Conservation (phyloP, 108 stramenopile genomes). For the Nannochloropsis salina region DNA sequence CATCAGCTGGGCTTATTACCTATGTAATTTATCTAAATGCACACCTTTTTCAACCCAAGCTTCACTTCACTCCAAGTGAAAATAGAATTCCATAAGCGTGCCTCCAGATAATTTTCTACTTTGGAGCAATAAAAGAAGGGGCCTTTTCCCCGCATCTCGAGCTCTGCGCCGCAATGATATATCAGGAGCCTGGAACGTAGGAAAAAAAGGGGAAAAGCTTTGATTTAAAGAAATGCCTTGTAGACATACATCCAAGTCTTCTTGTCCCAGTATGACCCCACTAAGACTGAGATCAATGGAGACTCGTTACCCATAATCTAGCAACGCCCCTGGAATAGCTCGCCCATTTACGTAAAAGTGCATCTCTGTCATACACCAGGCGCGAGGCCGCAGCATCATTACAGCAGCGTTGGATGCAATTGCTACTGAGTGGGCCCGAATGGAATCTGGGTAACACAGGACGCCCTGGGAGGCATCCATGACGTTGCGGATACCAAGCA, state of each 20-base stretch:
- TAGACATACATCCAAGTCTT: too few relatives aligned
- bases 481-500: background rate
- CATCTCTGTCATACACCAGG: constrained; percentile 20
- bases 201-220: background rate
- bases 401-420: background rate
- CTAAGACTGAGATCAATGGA: background rate
- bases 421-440: background rate
- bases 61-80: constrained; percentile 52
- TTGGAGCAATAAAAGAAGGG: constrained; percentile 88
- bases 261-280: background rate
- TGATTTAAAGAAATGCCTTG: background rate
- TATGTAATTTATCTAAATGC: background rate
- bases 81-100: constrained; percentile 85
- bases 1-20: too few relatives aligned
- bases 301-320: background rate
- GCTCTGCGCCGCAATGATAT: constrained; percentile 10
- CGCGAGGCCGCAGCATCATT: constrained; percentile 12
- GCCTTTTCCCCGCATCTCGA: constrained; percentile 36
- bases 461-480: background rate
- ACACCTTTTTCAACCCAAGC: background rate
- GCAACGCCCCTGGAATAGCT: background rate
- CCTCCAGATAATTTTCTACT: constrained; percentile 77
- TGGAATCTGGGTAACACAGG: constrained; percentile 1
- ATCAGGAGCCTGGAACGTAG: background rate
- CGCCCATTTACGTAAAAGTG: background rate